These are phyloP conservation scores for Metarhizium robertsii DNA, from an alignment of 2,329 filamentous ascomycete species.

Conservation along the genomic window DNA sequence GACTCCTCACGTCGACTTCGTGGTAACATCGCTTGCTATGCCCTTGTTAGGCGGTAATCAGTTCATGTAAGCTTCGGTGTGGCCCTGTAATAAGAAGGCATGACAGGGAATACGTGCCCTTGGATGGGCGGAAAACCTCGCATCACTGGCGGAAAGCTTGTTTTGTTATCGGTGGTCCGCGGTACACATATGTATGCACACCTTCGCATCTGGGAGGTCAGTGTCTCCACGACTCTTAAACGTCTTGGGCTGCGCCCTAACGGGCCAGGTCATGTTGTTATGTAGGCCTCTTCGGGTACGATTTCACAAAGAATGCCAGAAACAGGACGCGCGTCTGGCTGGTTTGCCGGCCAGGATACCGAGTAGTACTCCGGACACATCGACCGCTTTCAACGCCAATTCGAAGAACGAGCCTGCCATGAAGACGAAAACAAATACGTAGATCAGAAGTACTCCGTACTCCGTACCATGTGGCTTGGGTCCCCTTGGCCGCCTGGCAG, in stretches of 20 bases:
- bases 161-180: conserved; percentile 1
- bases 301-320: neutral
- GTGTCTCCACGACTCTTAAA: too few relatives aligned
- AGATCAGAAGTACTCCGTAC: neutral
- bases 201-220: too few relatives aligned
- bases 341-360: neutral
- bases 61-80: neutral
- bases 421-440: neutral
- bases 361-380: neutral
- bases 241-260: too few relatives aligned
- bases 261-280: too few relatives aligned
- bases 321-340: neutral
- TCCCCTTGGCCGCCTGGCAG: neutral
- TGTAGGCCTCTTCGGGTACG: too few relatives aligned
- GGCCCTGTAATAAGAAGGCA: neutral
- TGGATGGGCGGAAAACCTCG: neutral
- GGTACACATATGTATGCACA: neutral
- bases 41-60: neutral
- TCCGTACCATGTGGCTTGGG: neutral
- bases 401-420: neutral
- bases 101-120: neutral
- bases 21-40: neutral
- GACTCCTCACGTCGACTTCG: neutral
- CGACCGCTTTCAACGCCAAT: neutral
- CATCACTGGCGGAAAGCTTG: neutral